Base-by-base conservation (phyloP, 2,329 filamentous ascomycete genomes). In the Tolypocladium sp. region DNA sequence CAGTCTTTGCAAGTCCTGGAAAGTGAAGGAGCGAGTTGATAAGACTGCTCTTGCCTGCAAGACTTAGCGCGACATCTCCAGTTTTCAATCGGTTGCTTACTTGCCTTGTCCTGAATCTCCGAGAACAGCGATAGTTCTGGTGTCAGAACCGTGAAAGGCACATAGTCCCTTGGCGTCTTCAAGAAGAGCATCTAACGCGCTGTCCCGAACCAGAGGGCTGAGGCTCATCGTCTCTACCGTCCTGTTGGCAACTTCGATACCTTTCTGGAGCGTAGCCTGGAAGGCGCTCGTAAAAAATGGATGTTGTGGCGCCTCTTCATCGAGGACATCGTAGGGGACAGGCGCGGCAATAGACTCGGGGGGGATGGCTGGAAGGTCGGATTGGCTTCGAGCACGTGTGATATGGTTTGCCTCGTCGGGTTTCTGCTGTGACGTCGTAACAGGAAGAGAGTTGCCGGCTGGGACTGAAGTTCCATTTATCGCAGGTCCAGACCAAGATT, bases 1-100 rank as follows among this genome's bases (percentile, higher is more conserved):
- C 66, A 6, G 67, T 70, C 37, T 67, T 57, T 7, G 67, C 65
- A 41, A 73, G 58, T 1, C 66, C 65, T 12, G 69, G 67, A 9
- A 67, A 65, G 54, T 73, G 67, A 3, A 74, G 68, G 0, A 74
- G 63, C n/a, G 70, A 71, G 57, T 73, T 74, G 17, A 73, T 72
- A 4, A 73, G 61, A 58, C 65, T 71, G 56, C 71, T 73, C 40
- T 68, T 68, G 0, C 65, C 65, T 68, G 38, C 20, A 7, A 12
- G 4, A 17, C n/a, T 61, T 56, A 62, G 57, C 20, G 17, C 62
- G 65, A 41, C 6, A n/a, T n/a, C n/a, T n/a, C n/a, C n/a, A n/a
- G n/a, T n/a, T n/a, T n/a, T n/a, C n/a, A n/a, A n/a, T n/a, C n/a
- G n/a, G n/a, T n/a, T n/a, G n/a, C n/a, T n/a, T n/a, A n/a, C 40